Percentiles rank a stretch among this genome's conserved stretches.
Conservation (phyloP, 768 basidiomycete species). For the Galerina marginata region DNA sequence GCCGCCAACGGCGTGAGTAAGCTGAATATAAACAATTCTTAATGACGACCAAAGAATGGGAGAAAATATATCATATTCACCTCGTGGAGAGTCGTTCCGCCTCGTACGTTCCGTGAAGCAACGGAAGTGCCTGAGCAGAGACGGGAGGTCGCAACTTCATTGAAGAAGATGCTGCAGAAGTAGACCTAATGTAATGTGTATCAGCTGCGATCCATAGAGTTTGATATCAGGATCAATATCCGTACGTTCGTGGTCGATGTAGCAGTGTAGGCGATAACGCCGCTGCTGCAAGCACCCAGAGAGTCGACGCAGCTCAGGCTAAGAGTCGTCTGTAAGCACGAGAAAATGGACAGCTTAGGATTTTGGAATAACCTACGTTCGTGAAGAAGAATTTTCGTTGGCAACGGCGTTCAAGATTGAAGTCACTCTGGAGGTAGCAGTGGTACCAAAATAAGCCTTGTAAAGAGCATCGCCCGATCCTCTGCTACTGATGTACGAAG, state of each 20-base stretch:
- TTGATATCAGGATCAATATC: neutral
- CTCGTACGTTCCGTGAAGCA: constrained; percentile 49
- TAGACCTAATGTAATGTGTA: constrained; percentile 42
- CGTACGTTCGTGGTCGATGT: constrained; percentile 49
- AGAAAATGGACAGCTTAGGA: neutral
- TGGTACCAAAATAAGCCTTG: constrained; percentile 45
- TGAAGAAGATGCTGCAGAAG: constrained; percentile 53
- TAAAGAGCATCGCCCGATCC: constrained; percentile 45
- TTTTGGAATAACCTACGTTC: constrained; percentile 36
- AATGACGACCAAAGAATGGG: neutral
- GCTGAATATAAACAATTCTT: constrained; percentile 24
- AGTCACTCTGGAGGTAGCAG: constrained; percentile 39
- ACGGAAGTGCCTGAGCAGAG: constrained; percentile 52
- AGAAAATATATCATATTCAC: constrained; percentile 17
- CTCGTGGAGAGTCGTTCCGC: constrained; percentile 54
- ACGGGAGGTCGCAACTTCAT: constrained; percentile 40
- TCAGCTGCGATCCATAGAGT: neutral
- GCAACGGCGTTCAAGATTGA: constrained; percentile 44
- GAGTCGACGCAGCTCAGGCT: constrained; percentile 50
- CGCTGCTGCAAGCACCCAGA: constrained; percentile 40
- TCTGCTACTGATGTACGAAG: constrained; percentile 40
- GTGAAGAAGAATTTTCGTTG: constrained; percentile 42
- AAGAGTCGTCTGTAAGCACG: neutral
- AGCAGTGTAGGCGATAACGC: constrained; percentile 52
- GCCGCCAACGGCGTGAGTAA: constrained; percentile 46